These are phyloP conservation scores for Setaria italica DNA, from an alignment of 202 grass and related monocot species.

Conservation along the genomic window DNA sequence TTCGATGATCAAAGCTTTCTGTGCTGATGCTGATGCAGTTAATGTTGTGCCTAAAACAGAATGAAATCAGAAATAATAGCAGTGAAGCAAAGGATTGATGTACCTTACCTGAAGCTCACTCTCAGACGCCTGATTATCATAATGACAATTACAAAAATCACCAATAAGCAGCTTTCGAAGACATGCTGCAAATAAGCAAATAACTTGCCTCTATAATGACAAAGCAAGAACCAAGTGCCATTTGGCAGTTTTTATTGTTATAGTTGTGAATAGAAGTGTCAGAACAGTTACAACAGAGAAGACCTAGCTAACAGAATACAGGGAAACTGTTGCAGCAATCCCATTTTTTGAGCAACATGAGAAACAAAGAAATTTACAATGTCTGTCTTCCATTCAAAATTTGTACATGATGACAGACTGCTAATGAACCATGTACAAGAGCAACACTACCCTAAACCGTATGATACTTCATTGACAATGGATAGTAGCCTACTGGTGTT, in stretches of 20 bases:
- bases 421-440: constrained; percentile 52
- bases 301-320: constrained; percentile 35
- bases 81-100: background rate
- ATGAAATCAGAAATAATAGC: constrained; percentile 7
- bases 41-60: background rate
- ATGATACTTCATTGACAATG: constrained; percentile 25
- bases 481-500: constrained; percentile 41
- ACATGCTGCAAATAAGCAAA: constrained; percentile 1
- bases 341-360: constrained; percentile 18
- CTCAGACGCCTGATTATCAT: background rate
- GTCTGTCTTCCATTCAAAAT: constrained; percentile 37
- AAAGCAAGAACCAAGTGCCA: constrained; percentile 16
- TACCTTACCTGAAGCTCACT: background rate
- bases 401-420: constrained; percentile 30
- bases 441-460: constrained; percentile 11
- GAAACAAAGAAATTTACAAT: constrained; percentile 30
- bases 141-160: background rate
- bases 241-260: background rate
- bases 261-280: background rate
- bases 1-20: background rate
- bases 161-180: background rate
- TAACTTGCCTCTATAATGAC: background rate
- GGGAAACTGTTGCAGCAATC: constrained; percentile 1
- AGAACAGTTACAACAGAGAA: constrained; percentile 22
- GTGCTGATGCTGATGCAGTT: background rate